Percentiles rank a stretch among this genome's conserved stretches.
Evolutionary conservation across 345 rosid genomes (phyloP).

Genomic region (Eucalyptus cladocalyx): DNA sequence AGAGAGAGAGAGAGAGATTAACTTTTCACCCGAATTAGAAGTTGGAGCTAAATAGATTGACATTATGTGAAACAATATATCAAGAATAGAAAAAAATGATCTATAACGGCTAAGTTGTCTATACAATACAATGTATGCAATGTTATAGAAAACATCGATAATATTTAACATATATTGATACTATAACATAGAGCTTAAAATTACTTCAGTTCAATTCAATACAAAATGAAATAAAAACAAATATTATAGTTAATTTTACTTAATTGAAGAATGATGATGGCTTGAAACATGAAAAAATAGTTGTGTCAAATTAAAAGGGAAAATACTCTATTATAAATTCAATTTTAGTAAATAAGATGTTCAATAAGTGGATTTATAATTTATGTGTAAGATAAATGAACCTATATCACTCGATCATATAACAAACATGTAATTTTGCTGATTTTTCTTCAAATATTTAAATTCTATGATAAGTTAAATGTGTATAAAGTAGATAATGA

Average conservation of each 20-base stretch:
- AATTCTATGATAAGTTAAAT: not conserved
- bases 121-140: not conserved
- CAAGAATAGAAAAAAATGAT: not conserved
- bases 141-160: not conserved
- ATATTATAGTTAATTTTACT: not conserved
- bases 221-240: not conserved
- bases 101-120: not conserved
- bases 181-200: not conserved
- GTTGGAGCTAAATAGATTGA: not conserved
- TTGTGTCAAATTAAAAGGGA: not conserved
- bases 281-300: not conserved
- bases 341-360: no score
- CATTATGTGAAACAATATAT: not conserved
- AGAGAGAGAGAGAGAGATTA: not conserved
- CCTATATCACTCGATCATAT: no score
- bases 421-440: no score
- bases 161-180: not conserved
- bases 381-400: no score
- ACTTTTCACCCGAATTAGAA: not conserved
- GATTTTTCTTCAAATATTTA: no score
- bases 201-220: not conserved
- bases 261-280: not conserved
- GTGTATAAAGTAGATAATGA: not conserved
- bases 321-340: not conserved
- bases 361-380: no score